Conservation (phyloP, 768 basidiomycete species). For the Tulasnella sp. region DNA sequence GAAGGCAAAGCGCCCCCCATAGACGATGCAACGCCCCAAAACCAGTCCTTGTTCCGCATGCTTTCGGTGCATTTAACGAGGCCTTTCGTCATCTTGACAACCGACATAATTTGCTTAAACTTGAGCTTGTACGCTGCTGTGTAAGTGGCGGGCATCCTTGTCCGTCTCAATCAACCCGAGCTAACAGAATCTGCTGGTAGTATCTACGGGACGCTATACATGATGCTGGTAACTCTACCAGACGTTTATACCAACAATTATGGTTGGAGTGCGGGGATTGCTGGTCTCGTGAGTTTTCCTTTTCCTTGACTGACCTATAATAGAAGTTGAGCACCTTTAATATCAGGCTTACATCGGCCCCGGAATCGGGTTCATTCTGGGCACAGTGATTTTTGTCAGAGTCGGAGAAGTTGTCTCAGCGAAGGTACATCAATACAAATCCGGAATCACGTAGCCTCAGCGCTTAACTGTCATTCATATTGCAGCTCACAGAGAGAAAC, state of each 20-base stretch:
- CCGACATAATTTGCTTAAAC: slow-evolving; percentile 65
- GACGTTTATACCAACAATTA: slow-evolving; percentile 37
- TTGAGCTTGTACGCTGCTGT: slow-evolving; percentile 69
- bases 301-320: neutral
- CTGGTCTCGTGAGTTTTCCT: slow-evolving; percentile 44
- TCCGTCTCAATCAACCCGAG: neutral
- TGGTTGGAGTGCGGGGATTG: slow-evolving; percentile 49
- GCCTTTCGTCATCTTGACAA: slow-evolving; percentile 55
- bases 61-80: slow-evolving; percentile 59
- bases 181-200: slow-evolving; percentile 29
- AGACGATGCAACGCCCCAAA: slow-evolving; percentile 32
- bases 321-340: neutral
- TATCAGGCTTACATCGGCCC: slow-evolving; percentile 42
- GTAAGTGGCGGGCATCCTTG: slow-evolving; percentile 43
- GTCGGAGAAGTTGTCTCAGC: slow-evolving; percentile 39
- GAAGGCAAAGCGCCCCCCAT: slow-evolving; percentile 43
- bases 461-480: neutral
- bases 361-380: slow-evolving; percentile 41
- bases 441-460: neutral
- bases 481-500: slow-evolving; percentile 37
- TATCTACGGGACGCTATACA: slow-evolving; percentile 54
- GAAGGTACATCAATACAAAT: slow-evolving; percentile 32
- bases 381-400: slow-evolving; percentile 38
- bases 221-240: slow-evolving; percentile 69
- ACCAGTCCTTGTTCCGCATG: slow-evolving; percentile 57